These are phyloP conservation scores for Salix purpurea DNA, from an alignment of 345 rosid genomes.

Conservation along the genomic window DNA sequence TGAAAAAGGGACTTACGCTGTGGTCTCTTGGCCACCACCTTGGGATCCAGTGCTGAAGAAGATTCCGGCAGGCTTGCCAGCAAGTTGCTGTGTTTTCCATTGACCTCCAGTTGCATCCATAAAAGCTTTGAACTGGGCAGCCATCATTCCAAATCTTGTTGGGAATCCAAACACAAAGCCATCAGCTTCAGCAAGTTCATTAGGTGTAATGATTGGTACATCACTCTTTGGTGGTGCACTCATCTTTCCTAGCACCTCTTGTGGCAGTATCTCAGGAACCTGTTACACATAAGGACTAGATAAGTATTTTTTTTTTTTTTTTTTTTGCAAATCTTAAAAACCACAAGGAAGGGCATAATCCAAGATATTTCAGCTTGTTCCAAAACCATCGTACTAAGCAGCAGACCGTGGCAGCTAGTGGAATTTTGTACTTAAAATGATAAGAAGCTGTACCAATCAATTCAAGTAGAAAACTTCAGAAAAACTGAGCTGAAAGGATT, in stretches of 20 bases:
- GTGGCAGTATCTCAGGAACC: slow-evolving; percentile 88
- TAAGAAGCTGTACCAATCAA: background rate
- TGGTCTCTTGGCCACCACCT: slow-evolving; percentile 98
- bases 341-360: background rate
- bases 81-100: slow-evolving; percentile 87
- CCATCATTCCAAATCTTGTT: slow-evolving; percentile 95
- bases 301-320: background rate
- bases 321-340: background rate
- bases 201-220: slow-evolving; percentile 66
- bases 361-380: background rate
- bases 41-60: slow-evolving; percentile 98
- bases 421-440: background rate
- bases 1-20: slow-evolving; percentile 56
- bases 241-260: slow-evolving; percentile 76
- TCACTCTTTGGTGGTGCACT: slow-evolving; percentile 90
- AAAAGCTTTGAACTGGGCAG: slow-evolving; percentile 94
- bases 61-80: slow-evolving; percentile 94
- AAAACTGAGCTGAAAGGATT: too few species aligned
- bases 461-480: background rate
- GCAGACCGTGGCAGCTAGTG: background rate
- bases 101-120: slow-evolving; percentile 87
- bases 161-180: slow-evolving; percentile 92
- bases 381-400: background rate
- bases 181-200: slow-evolving; percentile 83
- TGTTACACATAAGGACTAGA: slow-evolving; percentile 14